These are phyloP conservation scores for Russula virescens DNA, from an alignment of 768 basidiomycete genomes.

Conservation along the genomic window DNA sequence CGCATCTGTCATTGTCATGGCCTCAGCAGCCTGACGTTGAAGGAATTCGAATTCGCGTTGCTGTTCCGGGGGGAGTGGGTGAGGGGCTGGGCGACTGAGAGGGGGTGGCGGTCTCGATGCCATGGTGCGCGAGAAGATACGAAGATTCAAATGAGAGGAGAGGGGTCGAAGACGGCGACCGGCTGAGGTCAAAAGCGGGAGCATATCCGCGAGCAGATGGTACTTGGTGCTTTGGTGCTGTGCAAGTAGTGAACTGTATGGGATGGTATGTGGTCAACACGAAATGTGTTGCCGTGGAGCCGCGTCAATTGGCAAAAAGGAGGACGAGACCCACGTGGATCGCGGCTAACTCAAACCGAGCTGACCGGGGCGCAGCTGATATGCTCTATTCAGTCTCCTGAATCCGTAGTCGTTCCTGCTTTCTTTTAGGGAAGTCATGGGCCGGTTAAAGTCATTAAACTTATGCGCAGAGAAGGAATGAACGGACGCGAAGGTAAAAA, in stretches of 20 bases:
- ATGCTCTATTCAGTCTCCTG: too few species aligned
- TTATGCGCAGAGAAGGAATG: not conserved
- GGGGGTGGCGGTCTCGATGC: constrained; percentile 36
- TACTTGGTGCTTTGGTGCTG: too few species aligned
- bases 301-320: not conserved
- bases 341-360: not conserved
- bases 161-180: not conserved
- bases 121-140: constrained; percentile 11
- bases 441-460: not conserved
- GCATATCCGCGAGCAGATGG: too few species aligned
- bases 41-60: constrained; percentile 89
- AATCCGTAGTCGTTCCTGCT: not conserved
- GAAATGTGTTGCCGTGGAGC: not conserved
- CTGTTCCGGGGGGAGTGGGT: constrained; percentile 63
- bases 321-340: not conserved
- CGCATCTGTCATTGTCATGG: constrained; percentile 26
- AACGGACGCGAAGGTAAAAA: not conserved
- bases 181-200: not conserved
- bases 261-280: too few species aligned
- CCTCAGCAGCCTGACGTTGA: constrained; percentile 54
- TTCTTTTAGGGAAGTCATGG: not conserved
- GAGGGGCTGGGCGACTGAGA: constrained; percentile 54
- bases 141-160: not conserved
- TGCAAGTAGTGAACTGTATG: too few species aligned
- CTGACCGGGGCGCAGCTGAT: not conserved